Percentiles rank a stretch among this genome's conserved stretches.
These are phyloP conservation scores for Closterium sp. DNA, from an alignment of 139 green algal species.

Conservation along the genomic window DNA sequence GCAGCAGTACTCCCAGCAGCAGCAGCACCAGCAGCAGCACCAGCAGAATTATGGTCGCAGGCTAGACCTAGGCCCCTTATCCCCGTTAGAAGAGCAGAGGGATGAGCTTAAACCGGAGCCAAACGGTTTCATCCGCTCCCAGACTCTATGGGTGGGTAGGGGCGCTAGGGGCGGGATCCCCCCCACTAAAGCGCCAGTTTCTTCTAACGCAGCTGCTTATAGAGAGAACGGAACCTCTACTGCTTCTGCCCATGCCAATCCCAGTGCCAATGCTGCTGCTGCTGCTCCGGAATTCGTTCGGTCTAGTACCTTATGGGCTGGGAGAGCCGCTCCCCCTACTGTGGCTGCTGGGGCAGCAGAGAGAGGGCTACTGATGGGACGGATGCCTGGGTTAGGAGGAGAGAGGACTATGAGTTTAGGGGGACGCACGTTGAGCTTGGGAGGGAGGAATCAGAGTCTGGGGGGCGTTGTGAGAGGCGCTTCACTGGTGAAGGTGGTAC, in stretches of 20 bases:
- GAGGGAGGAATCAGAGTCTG: neutral
- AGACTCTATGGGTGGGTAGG: neutral
- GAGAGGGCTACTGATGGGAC: neutral
- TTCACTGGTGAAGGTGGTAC: neutral
- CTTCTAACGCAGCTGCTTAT: neutral
- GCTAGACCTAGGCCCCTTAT: neutral
- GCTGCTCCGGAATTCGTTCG: neutral
- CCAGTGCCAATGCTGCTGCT: neutral
- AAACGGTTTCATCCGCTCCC: neutral
- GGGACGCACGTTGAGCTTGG: neutral
- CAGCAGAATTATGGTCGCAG: neutral
- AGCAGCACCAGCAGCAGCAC: neutral
- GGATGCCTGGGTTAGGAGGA: neutral
- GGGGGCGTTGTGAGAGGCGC: neutral
- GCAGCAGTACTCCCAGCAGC: neutral
- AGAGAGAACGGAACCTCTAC: neutral
- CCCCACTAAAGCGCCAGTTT: neutral
- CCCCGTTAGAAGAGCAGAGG: neutral
- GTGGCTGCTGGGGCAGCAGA: neutral
- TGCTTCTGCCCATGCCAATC: neutral
- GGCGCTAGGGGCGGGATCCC: neutral
- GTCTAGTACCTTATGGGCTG: neutral
- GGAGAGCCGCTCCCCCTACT: neutral
- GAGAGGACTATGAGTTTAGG: neutral
- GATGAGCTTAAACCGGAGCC: neutral